Base-by-base conservation (phyloP, 2,329 filamentous ascomycete genomes). In the Helotiales sp. region DNA sequence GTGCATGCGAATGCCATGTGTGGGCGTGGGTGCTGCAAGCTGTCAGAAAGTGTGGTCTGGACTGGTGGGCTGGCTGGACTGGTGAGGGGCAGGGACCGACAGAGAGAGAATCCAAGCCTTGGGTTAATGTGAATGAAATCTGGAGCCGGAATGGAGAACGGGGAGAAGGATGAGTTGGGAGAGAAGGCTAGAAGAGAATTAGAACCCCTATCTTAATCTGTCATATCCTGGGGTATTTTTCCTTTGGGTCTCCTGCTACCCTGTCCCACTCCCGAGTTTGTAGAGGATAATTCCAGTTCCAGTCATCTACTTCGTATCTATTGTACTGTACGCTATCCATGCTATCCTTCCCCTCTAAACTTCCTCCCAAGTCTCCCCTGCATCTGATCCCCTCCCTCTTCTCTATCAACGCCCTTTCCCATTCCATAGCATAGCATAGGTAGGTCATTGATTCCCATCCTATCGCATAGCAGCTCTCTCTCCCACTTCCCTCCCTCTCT, bases 1-100 rank as follows among this genome's bases (percentile, higher is more conserved):
- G n/a, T 61, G 59, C 59, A 61, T 61, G n/a, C n/a, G 59, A 61
- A 34, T 22, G 45, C 43, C 26, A 61, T 61, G 43, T 45, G 40
- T n/a, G n/a, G n/a, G n/a, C n/a, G n/a, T n/a, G n/a, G n/a, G n/a
- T n/a, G n/a, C n/a, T n/a, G n/a, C n/a, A n/a, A 61, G 45, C 45
- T 52, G 59, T 61, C 59, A 34, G 40, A 61, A n/a, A 20, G 6
- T 20, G 40, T 45, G 34, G 34, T 3, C 34, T 40, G 34, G 34
- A 7, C 34, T 20, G 20, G 17, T 45, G 40, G 40, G 20, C 15
- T 43, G 40, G 17, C 15, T 43, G 40, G 40, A 43, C 15, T 40
- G 37, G 37, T 17, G 13, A 40, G 37, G 37, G 37, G 37, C 37
- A 40, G 37, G 17, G 37, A 15, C 15, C 6, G 37, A 15, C 15